Base-by-base conservation (phyloP, 331 rosid genomes). In the Ulmus americana region DNA sequence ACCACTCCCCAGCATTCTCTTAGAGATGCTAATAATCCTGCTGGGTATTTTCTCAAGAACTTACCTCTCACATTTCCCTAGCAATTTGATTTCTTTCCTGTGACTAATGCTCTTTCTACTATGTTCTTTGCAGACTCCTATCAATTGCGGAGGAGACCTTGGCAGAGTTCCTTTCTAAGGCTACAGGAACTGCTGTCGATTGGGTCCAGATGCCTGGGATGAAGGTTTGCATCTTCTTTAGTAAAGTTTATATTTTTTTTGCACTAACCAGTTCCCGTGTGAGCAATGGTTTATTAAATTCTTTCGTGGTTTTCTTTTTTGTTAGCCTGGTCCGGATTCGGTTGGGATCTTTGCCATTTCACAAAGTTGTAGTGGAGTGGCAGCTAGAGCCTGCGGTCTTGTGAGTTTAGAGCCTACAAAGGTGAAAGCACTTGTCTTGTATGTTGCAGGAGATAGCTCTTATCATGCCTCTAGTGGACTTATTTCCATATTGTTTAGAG, bases 161-260 rank as follows among this genome's bases (percentile, higher is more conserved):
- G 95, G 82, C 97, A 76, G 99, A 84, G 91, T 94, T 94, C 95
- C 97, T 94, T 72, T 94, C 99, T 49, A 94, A 94, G 95, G 97
- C 99, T 82, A 94, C 96, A 48, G 97, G 99, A 85, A 94, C 99
- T 80, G 96, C 99, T 90, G 97, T 94, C 61, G 97, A 94, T 84
- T 94, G 99, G 99, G 95, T 94, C 91, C 99, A 90, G 97, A 87
- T 94, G 96, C 95, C 99, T 84, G 97, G 99, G 96, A 94, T 94
- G 99, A 90, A 94, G 99, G 99, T 94, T 46, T 72, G 38, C 14
- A 48, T 44, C n/a, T 39, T 13, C 15, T 73, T 60, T 63, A n/a
- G 1, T 13, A 40, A 11, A 14, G 54, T 46, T 12, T 61, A 28
- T 55, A 28, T 38, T 3, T 6, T 6, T 47, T 28, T 13, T 41